phyloP scores from a whole-genome alignment of 345 rosid genomes.

The Geranium brycei region DNA sequence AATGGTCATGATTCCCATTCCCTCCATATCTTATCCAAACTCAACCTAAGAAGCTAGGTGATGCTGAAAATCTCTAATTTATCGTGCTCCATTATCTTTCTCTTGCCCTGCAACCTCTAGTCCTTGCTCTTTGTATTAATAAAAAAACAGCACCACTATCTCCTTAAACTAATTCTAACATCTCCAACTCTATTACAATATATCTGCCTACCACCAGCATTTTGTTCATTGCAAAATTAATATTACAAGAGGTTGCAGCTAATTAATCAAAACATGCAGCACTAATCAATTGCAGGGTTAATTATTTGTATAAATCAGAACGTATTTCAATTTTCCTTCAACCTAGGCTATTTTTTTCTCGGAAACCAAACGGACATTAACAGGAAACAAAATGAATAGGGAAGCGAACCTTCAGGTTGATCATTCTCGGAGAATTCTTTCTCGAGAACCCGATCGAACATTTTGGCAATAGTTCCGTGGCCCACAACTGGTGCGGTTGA shows the following conservation, averaged over 20 bases:
- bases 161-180: not conserved
- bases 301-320: no score
- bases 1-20: no score
- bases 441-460: conserved; percentile 88
- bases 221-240: not conserved
- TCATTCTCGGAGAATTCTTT: conserved; percentile 92
- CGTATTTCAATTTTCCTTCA: not conserved
- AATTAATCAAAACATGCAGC: no score
- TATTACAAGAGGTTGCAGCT: not conserved
- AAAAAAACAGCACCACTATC: not conserved
- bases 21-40: no score
- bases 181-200: not conserved
- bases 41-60: no score
- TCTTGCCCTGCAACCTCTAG: no score
- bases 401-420: conserved; percentile 62
- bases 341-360: conserved; percentile 2
- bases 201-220: not conserved
- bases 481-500: conserved; percentile 46
- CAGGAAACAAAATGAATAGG: not conserved
- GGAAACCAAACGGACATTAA: not conserved
- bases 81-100: no score
- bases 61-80: no score
- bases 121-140: no score
- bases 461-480: conserved; percentile 76
- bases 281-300: no score